A percentile compares a stretch with the other conserved stretches of the same genome.
Conservation (phyloP, 345 rosid species). For the Tarenaya hassleriana region DNA sequence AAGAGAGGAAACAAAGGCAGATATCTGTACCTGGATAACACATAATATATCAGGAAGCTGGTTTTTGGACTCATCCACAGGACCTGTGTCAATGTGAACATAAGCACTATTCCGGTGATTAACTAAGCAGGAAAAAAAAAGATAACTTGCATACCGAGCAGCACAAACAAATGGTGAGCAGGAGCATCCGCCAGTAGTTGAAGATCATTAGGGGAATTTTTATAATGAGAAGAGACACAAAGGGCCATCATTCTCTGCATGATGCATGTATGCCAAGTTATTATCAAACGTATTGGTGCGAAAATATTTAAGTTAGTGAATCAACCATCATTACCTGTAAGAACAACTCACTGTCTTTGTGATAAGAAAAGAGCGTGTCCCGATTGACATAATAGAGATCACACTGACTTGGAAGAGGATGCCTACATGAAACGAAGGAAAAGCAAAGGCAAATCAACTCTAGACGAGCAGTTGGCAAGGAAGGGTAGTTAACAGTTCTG, state of each 20-base stretch:
- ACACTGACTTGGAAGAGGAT: slow-evolving; percentile 77
- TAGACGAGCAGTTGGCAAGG: neutral
- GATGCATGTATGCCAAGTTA: slow-evolving; percentile 24
- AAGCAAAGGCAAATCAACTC: slow-evolving; percentile 1
- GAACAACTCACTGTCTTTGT: slow-evolving; percentile 89
- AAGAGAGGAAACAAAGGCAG: neutral
- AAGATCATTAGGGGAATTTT: slow-evolving; percentile 95
- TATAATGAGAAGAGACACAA: slow-evolving; percentile 92
- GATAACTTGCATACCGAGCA: slow-evolving; percentile 53
- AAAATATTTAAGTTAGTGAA: neutral
- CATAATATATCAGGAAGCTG: slow-evolving; percentile 92
- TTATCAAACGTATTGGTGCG: slow-evolving; percentile 5
- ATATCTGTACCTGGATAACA: slow-evolving; percentile 70
- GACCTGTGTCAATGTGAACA: slow-evolving; percentile 47
- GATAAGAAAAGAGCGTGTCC: slow-evolving; percentile 89
- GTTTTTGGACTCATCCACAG: slow-evolving; percentile 84
- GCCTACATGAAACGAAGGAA: slow-evolving; percentile 39
- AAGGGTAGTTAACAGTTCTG: neutral
- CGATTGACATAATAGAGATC: slow-evolving; percentile 88
- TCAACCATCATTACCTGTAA: slow-evolving; percentile 47
- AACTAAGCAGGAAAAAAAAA: slow-evolving; percentile 12
- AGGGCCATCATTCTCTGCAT: slow-evolving; percentile 97
- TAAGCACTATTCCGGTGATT: slow-evolving; percentile 3
- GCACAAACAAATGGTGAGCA: slow-evolving; percentile 91
- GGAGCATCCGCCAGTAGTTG: slow-evolving; percentile 99